Evolutionary conservation across 257 asterid genomes (phyloP).

Genomic region (Przewalskia tangutica): DNA sequence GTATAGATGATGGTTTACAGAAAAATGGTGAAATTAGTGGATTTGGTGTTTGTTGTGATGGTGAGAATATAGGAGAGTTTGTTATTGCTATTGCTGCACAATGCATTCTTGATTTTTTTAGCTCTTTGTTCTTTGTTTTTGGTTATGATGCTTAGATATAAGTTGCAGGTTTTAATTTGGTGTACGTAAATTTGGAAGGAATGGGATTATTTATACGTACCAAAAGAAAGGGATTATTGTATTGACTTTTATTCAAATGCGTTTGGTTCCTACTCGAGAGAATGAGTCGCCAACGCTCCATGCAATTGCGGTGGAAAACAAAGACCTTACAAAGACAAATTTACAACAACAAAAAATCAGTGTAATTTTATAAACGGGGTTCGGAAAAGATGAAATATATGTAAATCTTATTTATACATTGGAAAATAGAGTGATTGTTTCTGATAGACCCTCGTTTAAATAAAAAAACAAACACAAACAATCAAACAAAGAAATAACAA

Average conservation of each 20-base stretch:
- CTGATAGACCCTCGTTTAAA: no score
- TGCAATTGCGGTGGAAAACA: background rate
- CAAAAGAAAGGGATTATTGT: no score
- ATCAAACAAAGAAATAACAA: no score
- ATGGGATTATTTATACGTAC: background rate
- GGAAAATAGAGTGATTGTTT: no score
- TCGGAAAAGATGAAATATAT: no score
- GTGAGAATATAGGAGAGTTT: background rate
- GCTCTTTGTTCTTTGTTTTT: background rate
- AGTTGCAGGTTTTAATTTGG: background rate
- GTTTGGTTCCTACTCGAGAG: background rate
- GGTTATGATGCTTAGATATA: background rate
- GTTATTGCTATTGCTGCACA: slow-evolving; percentile 1
- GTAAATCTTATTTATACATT: no score
- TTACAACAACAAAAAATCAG: no score
- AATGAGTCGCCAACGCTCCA: background rate
- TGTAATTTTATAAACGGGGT: no score
- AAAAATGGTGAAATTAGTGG: background rate
- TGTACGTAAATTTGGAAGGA: background rate
- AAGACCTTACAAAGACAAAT: background rate
- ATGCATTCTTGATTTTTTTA: background rate
- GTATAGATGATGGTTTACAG: background rate
- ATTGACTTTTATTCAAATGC: background rate
- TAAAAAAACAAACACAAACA: no score
- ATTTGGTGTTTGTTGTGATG: background rate